Percentiles rank a stretch among this genome's conserved stretches.
Conservation (phyloP, 495 filamentous ascomycete genomes). For the Penicillium roqueforti region DNA sequence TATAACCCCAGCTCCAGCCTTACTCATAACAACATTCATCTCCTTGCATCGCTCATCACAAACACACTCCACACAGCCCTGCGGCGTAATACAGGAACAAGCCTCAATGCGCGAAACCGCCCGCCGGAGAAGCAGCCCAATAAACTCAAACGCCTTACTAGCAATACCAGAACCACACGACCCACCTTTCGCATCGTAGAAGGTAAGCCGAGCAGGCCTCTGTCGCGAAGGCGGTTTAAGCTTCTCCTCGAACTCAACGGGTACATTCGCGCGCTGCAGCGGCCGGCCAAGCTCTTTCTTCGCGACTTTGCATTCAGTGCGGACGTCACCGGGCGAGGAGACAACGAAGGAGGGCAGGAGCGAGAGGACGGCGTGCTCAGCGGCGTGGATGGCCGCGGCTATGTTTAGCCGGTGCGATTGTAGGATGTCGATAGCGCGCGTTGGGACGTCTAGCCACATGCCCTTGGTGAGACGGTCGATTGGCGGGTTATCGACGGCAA, state of each 20-base stretch:
- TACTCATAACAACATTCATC: slow-evolving; percentile 88
- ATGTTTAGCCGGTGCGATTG: slow-evolving; percentile 67
- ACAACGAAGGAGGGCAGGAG: slow-evolving; percentile 89
- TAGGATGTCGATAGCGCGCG: slow-evolving; percentile 72
- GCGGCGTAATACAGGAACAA: slow-evolving; percentile 57
- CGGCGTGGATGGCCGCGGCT: slow-evolving; percentile 88
- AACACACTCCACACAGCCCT: slow-evolving; percentile 86
- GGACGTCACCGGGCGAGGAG: slow-evolving; percentile 79
- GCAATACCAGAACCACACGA: slow-evolving; percentile 78
- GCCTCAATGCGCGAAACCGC: slow-evolving; percentile 73
- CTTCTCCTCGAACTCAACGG: slow-evolving; percentile 15
- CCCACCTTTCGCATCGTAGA: slow-evolving; percentile 93
- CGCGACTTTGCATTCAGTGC: slow-evolving; percentile 94
- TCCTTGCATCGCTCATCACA: slow-evolving; percentile 83
- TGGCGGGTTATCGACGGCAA: slow-evolving; percentile 89
- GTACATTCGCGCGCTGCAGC: slow-evolving; percentile 28
- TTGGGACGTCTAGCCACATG: slow-evolving; percentile 94
- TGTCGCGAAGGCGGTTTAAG: slow-evolving; percentile 59
- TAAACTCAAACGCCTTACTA: slow-evolving; percentile 88
- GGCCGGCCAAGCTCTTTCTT: slow-evolving; percentile 52
- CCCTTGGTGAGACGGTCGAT: slow-evolving; percentile 80
- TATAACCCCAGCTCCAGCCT: slow-evolving; percentile 78
- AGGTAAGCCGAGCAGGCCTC: slow-evolving; percentile 81
- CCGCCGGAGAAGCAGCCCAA: slow-evolving; percentile 71
- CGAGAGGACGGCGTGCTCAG: slow-evolving; percentile 83